Conservation (phyloP, 2,329 filamentous ascomycete genomes). For the Cladosporium austrohemisphaericum region DNA sequence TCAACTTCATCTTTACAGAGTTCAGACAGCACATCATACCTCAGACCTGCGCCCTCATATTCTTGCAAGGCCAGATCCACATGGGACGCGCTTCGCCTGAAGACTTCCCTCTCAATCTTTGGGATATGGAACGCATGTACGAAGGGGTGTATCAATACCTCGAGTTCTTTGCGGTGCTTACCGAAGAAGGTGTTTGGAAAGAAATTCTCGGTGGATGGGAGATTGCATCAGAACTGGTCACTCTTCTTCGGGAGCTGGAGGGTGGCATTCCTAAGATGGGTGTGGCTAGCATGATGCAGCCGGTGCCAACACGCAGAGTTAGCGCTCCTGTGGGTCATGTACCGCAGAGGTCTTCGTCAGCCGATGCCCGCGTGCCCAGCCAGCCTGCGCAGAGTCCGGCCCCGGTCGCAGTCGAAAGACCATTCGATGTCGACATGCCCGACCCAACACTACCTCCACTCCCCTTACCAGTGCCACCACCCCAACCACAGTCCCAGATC, state of each 20-base stretch:
- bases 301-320: conserved; percentile 6
- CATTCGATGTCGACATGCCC: conserved; percentile 51
- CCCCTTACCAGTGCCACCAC: conserved; percentile 15
- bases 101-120: conserved; percentile 90
- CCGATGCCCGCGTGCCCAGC: conserved; percentile 15
- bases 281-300: conserved; percentile 13
- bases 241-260: conserved; percentile 81
- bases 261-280: conserved; percentile 48
- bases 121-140: conserved; percentile 97
- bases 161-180: conserved; percentile 86
- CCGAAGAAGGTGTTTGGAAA: conserved; percentile 79
- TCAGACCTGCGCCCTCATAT: conserved; percentile 90
- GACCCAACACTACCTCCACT: conserved; percentile 35
- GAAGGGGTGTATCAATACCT: conserved; percentile 92
- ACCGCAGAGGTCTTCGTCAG: conserved; percentile 15
- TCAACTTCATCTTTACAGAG: conserved; percentile 88
- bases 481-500: conserved; percentile 19
- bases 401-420: conserved; percentile 57
- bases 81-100: conserved; percentile 69
- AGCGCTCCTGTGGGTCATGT: conserved; percentile 10
- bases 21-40: conserved; percentile 91
- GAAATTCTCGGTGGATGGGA: conserved; percentile 88
- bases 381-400: conserved; percentile 16
- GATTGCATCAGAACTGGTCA: conserved; percentile 81
- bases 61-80: conserved; percentile 85